These are phyloP conservation scores for Penicillium daleae DNA, from an alignment of 495 filamentous ascomycete genomes.

Conservation along the genomic window DNA sequence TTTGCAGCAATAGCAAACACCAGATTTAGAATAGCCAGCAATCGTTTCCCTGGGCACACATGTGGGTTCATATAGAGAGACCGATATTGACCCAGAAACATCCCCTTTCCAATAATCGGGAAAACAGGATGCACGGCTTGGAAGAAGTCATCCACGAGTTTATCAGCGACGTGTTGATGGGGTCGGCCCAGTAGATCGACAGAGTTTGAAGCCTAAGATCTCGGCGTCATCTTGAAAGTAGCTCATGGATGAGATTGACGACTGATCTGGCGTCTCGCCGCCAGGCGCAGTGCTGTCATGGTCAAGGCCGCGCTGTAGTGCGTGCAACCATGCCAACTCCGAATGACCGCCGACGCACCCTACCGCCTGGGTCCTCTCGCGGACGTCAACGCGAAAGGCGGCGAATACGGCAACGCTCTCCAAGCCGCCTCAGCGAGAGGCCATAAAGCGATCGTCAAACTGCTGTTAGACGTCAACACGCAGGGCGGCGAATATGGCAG, in stretches of 20 bases:
- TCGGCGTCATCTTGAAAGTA: conserved; percentile 59
- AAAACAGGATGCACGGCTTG: conserved; percentile 57
- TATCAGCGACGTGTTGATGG: conserved; percentile 47
- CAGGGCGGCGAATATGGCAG: too few species aligned
- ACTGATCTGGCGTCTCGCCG: conserved; percentile 20
- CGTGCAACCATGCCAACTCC: conserved; percentile 60
- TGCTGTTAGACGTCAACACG: too few species aligned
- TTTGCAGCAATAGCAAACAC: conserved; percentile 63
- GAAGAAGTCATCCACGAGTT: conserved; percentile 56
- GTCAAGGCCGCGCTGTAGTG: conserved; percentile 25
- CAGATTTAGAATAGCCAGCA: conserved; percentile 62
- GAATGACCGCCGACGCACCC: conserved; percentile 65
- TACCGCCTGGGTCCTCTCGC: conserved; percentile 47
- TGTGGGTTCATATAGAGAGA: conserved; percentile 31
- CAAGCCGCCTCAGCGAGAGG: too few species aligned
- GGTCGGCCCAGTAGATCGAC: conserved; percentile 54
- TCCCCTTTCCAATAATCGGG: conserved; percentile 55
- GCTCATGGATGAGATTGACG: conserved; percentile 37
- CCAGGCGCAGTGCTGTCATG: neutral
- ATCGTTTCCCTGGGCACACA: conserved; percentile 42
- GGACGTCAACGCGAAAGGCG: too few species aligned
- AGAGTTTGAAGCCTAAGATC: conserved; percentile 38
- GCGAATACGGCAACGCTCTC: too few species aligned
- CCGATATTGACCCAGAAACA: conserved; percentile 40
- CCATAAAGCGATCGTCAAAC: too few species aligned